These are phyloP conservation scores for Gastrodia elata DNA, from an alignment of 106 monocot species.

Conservation along the genomic window DNA sequence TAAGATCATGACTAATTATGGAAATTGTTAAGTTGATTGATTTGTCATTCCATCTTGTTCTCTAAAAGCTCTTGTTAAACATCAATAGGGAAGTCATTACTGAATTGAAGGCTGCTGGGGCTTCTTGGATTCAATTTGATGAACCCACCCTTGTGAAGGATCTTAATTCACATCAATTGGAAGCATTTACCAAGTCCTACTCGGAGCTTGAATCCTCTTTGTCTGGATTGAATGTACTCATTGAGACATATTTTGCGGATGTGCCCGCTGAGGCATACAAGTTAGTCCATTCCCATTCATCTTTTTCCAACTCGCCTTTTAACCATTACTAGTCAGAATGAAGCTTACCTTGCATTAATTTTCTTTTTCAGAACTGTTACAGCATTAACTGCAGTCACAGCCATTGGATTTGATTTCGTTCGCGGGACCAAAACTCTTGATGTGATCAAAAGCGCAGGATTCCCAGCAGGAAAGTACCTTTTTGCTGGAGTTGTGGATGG, in stretches of 20 bases:
- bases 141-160: slow-evolving; percentile 24
- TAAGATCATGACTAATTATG: slow-evolving; percentile 11
- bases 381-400: slow-evolving; percentile 13
- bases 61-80: not conserved
- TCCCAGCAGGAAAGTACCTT: slow-evolving; percentile 25
- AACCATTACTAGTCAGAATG: not conserved
- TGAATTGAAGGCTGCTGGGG: slow-evolving; percentile 28
- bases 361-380: slow-evolving; percentile 19
- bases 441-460: slow-evolving; percentile 15
- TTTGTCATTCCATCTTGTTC: not conserved
- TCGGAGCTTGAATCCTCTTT: slow-evolving; percentile 15
- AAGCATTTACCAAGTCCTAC: slow-evolving; percentile 18
- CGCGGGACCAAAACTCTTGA: slow-evolving; percentile 30
- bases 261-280: slow-evolving; percentile 14
- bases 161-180: slow-evolving; percentile 20
- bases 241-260: slow-evolving; percentile 18
- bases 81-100: slow-evolving; percentile 18
- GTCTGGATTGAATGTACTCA: slow-evolving; percentile 15
- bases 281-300: not conserved
- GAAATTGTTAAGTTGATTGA: not conserved
- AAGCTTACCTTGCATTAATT: slow-evolving; percentile 4
- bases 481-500: slow-evolving; percentile 27
- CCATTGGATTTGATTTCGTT: slow-evolving; percentile 24
- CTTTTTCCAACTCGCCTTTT: not conserved
- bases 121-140: slow-evolving; percentile 29